A percentile compares a stretch with the other conserved stretches of the same genome.
phyloP scores from a whole-genome alignment of 2,329 filamentous ascomycete genomes.

The Emergomyces pasteurianus region DNA sequence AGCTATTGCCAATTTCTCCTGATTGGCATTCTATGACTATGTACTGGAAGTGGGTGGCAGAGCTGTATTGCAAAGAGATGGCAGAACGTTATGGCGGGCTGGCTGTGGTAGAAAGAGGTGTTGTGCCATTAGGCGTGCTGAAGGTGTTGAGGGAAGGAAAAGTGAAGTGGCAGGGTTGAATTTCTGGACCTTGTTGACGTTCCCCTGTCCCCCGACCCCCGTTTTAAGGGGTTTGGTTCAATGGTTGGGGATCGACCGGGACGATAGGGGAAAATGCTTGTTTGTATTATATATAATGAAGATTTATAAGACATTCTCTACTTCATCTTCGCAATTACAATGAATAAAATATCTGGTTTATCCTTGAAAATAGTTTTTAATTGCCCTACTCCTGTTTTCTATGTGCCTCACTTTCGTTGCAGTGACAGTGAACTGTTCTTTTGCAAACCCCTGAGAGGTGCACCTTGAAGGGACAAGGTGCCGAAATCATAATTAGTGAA shows the following conservation, averaged over 20 bases:
- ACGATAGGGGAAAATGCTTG: not conserved
- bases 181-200: not conserved
- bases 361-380: not conserved
- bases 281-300: not conserved
- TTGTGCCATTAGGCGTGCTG: slow-evolving; percentile 33
- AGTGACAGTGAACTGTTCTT: not conserved
- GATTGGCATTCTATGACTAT: slow-evolving; percentile 26
- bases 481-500: not conserved
- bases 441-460: not conserved
- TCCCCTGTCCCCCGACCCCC: not conserved
- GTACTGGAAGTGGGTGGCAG: slow-evolving; percentile 34
- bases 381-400: not conserved
- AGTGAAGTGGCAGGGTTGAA: slow-evolving; percentile 30
- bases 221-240: not conserved
- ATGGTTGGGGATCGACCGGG: not conserved
- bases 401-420: not conserved
- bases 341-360: not conserved
- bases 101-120: slow-evolving; percentile 28
- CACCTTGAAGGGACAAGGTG: not conserved
- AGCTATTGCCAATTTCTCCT: slow-evolving; percentile 10
- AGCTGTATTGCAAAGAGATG: slow-evolving; percentile 31
- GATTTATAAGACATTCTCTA: not conserved
- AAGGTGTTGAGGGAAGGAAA: slow-evolving; percentile 30
- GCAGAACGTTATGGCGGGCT: slow-evolving; percentile 29
- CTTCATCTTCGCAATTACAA: not conserved